phyloP scores from a whole-genome alignment of 148 eudicot genomes.

The Persicaria maculosa region DNA sequence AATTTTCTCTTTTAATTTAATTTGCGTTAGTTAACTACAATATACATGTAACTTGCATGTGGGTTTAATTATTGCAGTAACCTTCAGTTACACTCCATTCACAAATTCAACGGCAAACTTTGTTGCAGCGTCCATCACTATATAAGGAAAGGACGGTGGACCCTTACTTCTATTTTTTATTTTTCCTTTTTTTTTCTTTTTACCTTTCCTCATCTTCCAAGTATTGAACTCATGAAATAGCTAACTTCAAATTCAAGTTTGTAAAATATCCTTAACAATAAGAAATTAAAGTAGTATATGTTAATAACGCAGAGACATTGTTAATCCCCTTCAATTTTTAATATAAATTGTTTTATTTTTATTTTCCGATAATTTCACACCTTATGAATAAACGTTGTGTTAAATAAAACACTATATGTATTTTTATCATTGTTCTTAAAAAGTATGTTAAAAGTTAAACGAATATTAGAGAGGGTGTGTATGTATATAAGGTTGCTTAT shows the following conservation, averaged over 20 bases:
- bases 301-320: not conserved
- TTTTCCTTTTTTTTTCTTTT: not conserved
- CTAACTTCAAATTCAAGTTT: too few relatives aligned
- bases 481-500: too few relatives aligned
- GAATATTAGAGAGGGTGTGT: too few relatives aligned
- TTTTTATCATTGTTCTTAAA: too few relatives aligned
- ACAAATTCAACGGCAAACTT: not conserved
- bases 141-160: not conserved
- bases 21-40: too few relatives aligned
- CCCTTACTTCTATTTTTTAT: not conserved
- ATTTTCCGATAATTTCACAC: too few relatives aligned
- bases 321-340: not conserved
- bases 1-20: too few relatives aligned
- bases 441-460: too few relatives aligned
- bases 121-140: slow-evolving; percentile 1
- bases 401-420: too few relatives aligned
- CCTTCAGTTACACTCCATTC: not conserved
- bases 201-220: not conserved
- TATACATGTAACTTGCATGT: not conserved
- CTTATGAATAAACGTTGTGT: too few relatives aligned
- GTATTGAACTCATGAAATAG: not conserved
- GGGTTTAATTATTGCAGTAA: not conserved
- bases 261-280: too few relatives aligned
- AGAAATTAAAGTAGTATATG: not conserved
- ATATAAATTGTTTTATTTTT: too few relatives aligned